These are phyloP conservation scores for Boletus edulis DNA, from an alignment of 768 basidiomycete species.

Conservation along the genomic window DNA sequence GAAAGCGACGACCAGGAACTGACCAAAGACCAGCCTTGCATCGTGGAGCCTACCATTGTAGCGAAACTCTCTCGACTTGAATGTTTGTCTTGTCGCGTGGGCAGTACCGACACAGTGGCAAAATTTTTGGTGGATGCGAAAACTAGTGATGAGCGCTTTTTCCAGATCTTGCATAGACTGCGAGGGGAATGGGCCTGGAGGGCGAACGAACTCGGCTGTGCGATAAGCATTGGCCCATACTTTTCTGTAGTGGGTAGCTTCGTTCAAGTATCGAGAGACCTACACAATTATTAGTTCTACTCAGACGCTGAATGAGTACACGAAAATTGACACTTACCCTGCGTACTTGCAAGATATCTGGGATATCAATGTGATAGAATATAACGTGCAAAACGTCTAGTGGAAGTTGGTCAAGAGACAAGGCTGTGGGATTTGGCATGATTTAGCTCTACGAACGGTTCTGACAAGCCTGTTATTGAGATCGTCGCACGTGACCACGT, in stretches of 20 bases:
- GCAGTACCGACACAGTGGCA: neutral
- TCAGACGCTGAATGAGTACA: neutral
- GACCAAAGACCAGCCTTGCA: conserved; percentile 14
- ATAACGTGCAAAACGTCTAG: conserved; percentile 8
- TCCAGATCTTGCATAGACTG: conserved; percentile 18
- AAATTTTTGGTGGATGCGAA: conserved; percentile 7
- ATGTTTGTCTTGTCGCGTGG: neutral
- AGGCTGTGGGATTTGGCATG: too few relatives aligned
- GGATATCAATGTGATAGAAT: conserved; percentile 11
- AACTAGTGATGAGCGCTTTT: conserved; percentile 7
- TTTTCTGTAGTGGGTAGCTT: conserved; percentile 1
- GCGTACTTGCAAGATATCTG: conserved; percentile 17
- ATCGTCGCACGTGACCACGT: too few relatives aligned
- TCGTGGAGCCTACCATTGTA: neutral
- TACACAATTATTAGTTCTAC: neutral
- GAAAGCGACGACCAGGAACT: conserved; percentile 13
- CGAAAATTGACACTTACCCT: conserved; percentile 5
- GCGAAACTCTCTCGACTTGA: conserved; percentile 3
- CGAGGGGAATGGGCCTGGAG: conserved; percentile 16
- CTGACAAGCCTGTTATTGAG: too few relatives aligned
- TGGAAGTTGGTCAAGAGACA: conserved; percentile 10
- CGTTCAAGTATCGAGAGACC: conserved; percentile 14
- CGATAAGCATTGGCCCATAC: conserved; percentile 21
- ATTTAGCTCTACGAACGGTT: too few relatives aligned
- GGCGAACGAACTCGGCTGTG: conserved; percentile 8